Evolutionary conservation across 108 stramenopile species (phyloP), one percentile per base, ranked within the genome.

Genomic region (Conticribra weissflogii): DNA sequence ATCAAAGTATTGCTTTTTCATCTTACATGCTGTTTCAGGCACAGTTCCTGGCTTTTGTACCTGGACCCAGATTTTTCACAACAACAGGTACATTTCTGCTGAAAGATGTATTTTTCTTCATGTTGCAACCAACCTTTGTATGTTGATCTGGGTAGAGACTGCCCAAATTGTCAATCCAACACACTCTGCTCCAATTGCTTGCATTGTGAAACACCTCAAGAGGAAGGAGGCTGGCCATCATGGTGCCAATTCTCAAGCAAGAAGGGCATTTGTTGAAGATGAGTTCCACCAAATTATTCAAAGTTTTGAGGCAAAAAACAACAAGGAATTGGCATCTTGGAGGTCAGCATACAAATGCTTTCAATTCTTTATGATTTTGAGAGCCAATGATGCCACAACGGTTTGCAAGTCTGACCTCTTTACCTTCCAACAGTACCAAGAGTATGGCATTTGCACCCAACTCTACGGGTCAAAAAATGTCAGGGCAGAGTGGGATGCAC

Each of bases 401-500:
- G 18, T 71, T 28, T 18, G 34, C 7, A 5, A n/a, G 16, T 28
- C 41, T 3, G 69, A 71, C n/a, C 51, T 71, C 0, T 15, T 31
- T 29, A 18, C 27, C 15, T 54, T 41, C 30, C 25, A 51, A 15
- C 22, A 32, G 3, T 60, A 31, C 34, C 66, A 53, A 1, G 27
- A 60, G 28, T 71, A 34, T 41, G 61, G 49, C 14, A 22, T 71
- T 47, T 18, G 33, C 12, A 46, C 19, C 16, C n/a, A 30, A 16
- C 32, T 71, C 9, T 3, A 41, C 19, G 60, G 69, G 69, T 61
- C 59, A 19, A 71, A 71, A 29, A 71, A 71, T 54, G 57, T 59
- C 3, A 27, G 24, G 9, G 59, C 60, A n/a, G 69, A 71, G 46
- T 23, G 59, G 17, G 69, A 71, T 41, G 45, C 69, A 9, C 69